These are phyloP conservation scores for Trifolium pratense DNA, from an alignment of 306 rosid genomes.

Conservation along the genomic window DNA sequence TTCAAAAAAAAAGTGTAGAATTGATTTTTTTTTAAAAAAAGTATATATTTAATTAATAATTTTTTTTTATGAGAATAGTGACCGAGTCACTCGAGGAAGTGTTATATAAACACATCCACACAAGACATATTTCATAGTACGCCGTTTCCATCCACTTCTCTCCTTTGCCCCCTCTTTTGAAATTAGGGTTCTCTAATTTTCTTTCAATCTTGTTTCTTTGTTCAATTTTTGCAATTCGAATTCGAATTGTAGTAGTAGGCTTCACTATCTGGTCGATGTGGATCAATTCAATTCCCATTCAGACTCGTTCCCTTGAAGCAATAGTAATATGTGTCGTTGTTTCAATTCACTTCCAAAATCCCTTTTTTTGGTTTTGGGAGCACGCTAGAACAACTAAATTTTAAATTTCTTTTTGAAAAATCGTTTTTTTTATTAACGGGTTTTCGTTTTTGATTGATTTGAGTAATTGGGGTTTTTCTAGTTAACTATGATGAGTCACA, in stretches of 20 bases:
- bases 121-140: background rate
- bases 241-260: conserved; percentile 38
- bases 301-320: conserved; percentile 99
- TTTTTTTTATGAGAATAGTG: too few species aligned
- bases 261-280: conserved; percentile 92
- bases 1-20: too few species aligned
- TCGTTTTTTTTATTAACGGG: background rate
- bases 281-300: conserved; percentile 62
- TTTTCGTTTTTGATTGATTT: too few species aligned
- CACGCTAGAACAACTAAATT: conserved; percentile 60
- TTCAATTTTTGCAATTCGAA: background rate
- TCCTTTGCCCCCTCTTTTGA: background rate
- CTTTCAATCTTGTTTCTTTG: background rate
- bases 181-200: background rate
- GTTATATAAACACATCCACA: too few species aligned
- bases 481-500: conserved; percentile 71
- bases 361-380: conserved; percentile 35
- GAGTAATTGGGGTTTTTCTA: background rate
- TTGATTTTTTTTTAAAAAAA: too few species aligned
- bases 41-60: too few species aligned
- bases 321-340: conserved; percentile 60
- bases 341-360: conserved; percentile 18
- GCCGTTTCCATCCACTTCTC: background rate
- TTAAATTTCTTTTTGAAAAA: too few species aligned
- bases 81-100: too few species aligned